phyloP scores from a whole-genome alignment of 495 filamentous ascomycete species.

The Pyronema omphalodes region DNA sequence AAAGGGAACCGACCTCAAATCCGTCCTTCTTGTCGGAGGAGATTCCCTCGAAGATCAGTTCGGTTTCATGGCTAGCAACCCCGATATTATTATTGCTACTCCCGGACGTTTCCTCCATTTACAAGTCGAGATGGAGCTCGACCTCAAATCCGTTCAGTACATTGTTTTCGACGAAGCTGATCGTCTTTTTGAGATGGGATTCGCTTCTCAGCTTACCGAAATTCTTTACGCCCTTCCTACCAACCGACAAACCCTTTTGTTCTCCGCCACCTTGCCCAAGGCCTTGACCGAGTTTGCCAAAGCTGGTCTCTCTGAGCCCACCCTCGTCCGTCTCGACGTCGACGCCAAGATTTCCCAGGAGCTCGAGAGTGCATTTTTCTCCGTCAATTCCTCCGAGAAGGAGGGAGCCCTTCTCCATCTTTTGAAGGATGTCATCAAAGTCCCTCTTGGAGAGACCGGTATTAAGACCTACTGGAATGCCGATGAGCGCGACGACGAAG shows the following conservation, averaged over 20 bases:
- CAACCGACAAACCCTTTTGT: constrained; percentile 74
- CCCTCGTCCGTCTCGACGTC: constrained; percentile 68
- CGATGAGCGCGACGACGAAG: constrained; percentile 8
- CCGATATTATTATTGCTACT: constrained; percentile 90
- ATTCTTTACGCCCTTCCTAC: constrained; percentile 76
- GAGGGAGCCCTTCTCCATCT: constrained; percentile 82
- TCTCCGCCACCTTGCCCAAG: constrained; percentile 85
- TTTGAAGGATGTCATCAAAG: constrained; percentile 77
- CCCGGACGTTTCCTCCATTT: constrained; percentile 90
- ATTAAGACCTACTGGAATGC: constrained; percentile 5
- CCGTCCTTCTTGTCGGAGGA: constrained; percentile 77
- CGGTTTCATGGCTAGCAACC: constrained; percentile 75
- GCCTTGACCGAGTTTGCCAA: constrained; percentile 89
- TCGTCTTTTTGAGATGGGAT: constrained; percentile 94
- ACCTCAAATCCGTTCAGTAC: constrained; percentile 69
- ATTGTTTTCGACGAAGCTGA: constrained; percentile 97
- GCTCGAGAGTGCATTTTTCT: constrained; percentile 83
- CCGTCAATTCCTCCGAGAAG: constrained; percentile 76
- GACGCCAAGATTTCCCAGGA: constrained; percentile 93
- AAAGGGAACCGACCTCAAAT: constrained; percentile 73
- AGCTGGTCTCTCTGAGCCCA: constrained; percentile 79
- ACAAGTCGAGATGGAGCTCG: constrained; percentile 83
- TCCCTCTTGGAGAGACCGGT: constrained; percentile 53
- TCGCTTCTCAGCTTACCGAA: constrained; percentile 78
- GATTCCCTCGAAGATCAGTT: constrained; percentile 96